Conservation (phyloP, 2,329 filamentous ascomycete species). For the Amphichorda felina region DNA sequence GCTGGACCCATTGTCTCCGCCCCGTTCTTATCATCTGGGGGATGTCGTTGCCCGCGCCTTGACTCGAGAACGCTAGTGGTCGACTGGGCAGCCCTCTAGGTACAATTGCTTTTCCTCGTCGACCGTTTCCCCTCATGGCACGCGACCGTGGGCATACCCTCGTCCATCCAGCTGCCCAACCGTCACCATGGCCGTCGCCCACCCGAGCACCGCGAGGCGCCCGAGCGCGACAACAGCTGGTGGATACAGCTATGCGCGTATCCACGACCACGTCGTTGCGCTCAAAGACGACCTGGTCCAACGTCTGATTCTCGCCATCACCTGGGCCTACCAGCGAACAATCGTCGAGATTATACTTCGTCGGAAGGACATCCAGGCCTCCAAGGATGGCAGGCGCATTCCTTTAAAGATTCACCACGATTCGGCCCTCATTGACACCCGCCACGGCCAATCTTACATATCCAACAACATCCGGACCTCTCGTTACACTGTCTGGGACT, state of each 20-base stretch:
- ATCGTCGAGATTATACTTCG: conserved; percentile 41
- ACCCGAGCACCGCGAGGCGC: background rate
- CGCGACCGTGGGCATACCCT: background rate
- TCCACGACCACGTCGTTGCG: background rate
- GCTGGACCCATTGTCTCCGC: too few relatives aligned
- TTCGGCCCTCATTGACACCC: conserved; percentile 32
- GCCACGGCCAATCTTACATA: conserved; percentile 36
- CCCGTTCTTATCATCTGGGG: too few relatives aligned
- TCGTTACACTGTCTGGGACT: conserved; percentile 74
- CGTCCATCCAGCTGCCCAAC: background rate
- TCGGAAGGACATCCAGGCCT: conserved; percentile 56
- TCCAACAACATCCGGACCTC: conserved; percentile 65
- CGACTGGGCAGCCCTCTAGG: too few relatives aligned
- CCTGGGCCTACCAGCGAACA: conserved; percentile 21
- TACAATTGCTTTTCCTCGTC: background rate
- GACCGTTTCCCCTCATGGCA: background rate
- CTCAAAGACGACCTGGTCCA: background rate
- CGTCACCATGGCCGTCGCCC: background rate
- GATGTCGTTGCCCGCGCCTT: too few relatives aligned
- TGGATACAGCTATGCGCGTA: background rate
- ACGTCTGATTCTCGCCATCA: background rate
- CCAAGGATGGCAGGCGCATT: conserved; percentile 53
- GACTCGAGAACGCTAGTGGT: too few relatives aligned
- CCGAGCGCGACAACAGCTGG: background rate
- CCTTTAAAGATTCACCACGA: conserved; percentile 26